A percentile compares a stretch with the other conserved stretches of the same genome.
phyloP scores from a whole-genome alignment of 805 yeast species.

The Teunomyces atbi region DNA sequence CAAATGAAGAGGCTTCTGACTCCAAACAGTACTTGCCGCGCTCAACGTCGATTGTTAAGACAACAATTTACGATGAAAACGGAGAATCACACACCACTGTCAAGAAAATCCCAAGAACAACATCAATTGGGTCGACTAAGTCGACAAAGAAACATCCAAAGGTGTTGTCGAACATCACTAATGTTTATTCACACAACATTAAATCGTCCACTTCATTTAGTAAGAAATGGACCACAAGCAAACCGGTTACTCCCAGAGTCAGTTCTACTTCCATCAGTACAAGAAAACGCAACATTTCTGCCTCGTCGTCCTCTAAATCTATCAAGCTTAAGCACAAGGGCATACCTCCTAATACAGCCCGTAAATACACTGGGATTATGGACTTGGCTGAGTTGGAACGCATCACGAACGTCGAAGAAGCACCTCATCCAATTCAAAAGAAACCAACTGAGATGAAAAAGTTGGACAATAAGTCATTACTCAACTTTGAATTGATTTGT shows the following conservation, averaged over 20 bases:
- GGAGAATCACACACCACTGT: slow-evolving; percentile 23
- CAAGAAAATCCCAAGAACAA: slow-evolving; percentile 21
- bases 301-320: slow-evolving; percentile 11
- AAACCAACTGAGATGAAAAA: not conserved
- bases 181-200: slow-evolving; percentile 25
- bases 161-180: slow-evolving; percentile 34
- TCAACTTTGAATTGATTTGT: slow-evolving; percentile 31
- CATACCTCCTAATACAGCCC: slow-evolving; percentile 15
- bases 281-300: slow-evolving; percentile 6
- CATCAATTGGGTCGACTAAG: slow-evolving; percentile 21
- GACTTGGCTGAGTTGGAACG: slow-evolving; percentile 17
- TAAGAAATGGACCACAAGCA: slow-evolving; percentile 31
- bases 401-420: not conserved
- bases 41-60: slow-evolving; percentile 41
- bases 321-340: slow-evolving; percentile 13
- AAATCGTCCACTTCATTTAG: slow-evolving; percentile 40
- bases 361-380: slow-evolving; percentile 17
- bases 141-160: slow-evolving; percentile 20
- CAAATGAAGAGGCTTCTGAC: slow-evolving; percentile 25
- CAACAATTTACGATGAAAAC: slow-evolving; percentile 29
- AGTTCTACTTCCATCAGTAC: not conserved
- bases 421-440: not conserved
- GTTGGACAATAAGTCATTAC: slow-evolving; percentile 19
- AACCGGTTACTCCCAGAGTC: slow-evolving; percentile 22
- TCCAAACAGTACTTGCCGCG: slow-evolving; percentile 34